Evolutionary conservation across 2,329 filamentous ascomycete genomes (phyloP).

Genomic region (Gaeumannomyces tritici): DNA sequence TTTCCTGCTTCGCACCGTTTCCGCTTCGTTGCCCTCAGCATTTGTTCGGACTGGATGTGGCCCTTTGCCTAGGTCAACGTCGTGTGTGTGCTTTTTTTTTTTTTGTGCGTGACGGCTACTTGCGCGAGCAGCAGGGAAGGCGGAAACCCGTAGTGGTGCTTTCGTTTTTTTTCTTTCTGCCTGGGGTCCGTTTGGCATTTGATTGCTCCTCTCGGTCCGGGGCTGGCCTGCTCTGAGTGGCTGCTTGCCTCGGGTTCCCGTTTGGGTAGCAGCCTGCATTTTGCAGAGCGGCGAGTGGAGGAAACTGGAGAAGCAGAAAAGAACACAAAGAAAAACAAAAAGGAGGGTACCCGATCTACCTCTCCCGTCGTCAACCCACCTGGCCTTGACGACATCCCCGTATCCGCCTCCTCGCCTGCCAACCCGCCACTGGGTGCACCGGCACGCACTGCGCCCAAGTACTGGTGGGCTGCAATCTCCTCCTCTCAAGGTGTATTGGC

Average conservation of each 20-base stretch:
- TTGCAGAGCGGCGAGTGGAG: background rate
- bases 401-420: background rate
- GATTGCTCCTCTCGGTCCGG: background rate
- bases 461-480: background rate
- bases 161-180: background rate
- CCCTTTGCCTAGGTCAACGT: background rate
- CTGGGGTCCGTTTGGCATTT: background rate
- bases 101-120: background rate
- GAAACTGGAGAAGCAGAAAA: background rate
- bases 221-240: background rate
- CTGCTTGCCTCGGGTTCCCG: background rate
- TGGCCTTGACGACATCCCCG: background rate
- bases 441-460: too few relatives aligned
- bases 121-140: background rate
- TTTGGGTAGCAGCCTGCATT: background rate
- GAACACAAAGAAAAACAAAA: background rate
- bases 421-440: background rate
- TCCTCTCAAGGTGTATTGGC: background rate
- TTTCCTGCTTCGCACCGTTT: background rate
- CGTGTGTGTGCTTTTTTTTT: too few relatives aligned
- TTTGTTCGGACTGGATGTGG: background rate
- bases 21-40: background rate
- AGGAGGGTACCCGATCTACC: background rate
- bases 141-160: background rate
- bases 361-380: background rate